Evolutionary conservation across 2,329 filamentous ascomycete genomes (phyloP).

Genomic region (Calonectria leucothoes): DNA sequence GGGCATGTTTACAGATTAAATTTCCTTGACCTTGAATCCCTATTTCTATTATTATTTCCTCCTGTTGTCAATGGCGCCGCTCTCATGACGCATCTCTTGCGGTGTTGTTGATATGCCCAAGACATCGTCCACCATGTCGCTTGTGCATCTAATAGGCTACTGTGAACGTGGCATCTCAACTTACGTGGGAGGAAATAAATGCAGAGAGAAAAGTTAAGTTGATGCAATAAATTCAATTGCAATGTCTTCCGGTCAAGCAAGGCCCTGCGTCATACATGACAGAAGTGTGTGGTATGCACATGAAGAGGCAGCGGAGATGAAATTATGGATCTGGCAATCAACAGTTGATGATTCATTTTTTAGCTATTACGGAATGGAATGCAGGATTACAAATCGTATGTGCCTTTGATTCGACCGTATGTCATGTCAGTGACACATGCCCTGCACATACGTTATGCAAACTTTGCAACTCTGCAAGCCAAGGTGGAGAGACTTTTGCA

Average conservation of each 20-base stretch:
- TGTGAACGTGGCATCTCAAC: neutral
- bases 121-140: neutral
- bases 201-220: too few species aligned
- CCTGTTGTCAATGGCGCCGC: neutral
- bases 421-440: neutral
- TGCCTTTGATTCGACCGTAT: accelerated
- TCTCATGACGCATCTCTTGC: neutral
- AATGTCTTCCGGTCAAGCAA: neutral
- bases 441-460: neutral
- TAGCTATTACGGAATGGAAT: neutral
- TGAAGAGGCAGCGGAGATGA: neutral
- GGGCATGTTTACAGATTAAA: neutral
- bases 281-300: neutral
- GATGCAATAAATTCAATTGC: neutral
- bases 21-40: neutral
- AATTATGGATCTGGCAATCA: neutral
- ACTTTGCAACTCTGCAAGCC: neutral
- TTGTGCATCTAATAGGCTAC: too few species aligned
- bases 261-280: neutral
- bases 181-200: neutral
- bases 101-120: neutral
- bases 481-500: neutral
- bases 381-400: neutral
- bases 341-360: neutral
- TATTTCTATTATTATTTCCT: neutral